Evolutionary conservation across 495 filamentous ascomycete genomes (phyloP).

Genomic region (Xylaria acuta): DNA sequence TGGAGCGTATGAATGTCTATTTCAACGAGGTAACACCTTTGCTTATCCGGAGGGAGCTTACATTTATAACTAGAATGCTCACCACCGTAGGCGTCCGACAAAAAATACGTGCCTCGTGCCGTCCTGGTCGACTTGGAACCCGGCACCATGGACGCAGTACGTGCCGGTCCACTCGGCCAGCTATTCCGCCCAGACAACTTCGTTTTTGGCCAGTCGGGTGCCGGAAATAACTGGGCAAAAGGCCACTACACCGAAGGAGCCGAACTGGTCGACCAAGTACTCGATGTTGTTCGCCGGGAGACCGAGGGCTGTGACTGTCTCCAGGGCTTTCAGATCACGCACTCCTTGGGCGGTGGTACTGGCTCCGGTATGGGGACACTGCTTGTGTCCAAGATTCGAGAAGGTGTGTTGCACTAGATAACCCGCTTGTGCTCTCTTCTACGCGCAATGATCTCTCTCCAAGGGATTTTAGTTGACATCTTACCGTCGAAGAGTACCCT

Average conservation of each 20-base stretch:
- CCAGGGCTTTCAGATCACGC: conserved; percentile 99
- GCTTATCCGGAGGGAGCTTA: not conserved
- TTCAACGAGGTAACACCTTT: conserved; percentile 86
- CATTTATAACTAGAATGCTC: not conserved
- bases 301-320: conserved; percentile 97
- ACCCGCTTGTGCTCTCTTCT: not conserved
- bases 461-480: not conserved
- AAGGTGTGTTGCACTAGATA: conserved; percentile 40
- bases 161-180: conserved; percentile 93
- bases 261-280: conserved; percentile 78
- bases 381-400: conserved; percentile 98
- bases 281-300: conserved; percentile 97
- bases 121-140: conserved; percentile 98
- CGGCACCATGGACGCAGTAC: conserved; percentile 96
- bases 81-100: conserved; percentile 72
- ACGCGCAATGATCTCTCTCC: not conserved
- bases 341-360: conserved; percentile 98
- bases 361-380: conserved; percentile 99
- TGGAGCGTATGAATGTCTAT: conserved; percentile 99
- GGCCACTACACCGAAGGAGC: conserved; percentile 99
- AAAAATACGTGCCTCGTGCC: conserved; percentile 98
- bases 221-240: conserved; percentile 99
- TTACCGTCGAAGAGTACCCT: conserved; percentile 74
- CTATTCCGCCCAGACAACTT: conserved; percentile 99
- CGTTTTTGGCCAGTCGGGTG: conserved; percentile 97